Conservation (phyloP, 1,139 yeast species). For the Wickerhamomyces sp. region DNA sequence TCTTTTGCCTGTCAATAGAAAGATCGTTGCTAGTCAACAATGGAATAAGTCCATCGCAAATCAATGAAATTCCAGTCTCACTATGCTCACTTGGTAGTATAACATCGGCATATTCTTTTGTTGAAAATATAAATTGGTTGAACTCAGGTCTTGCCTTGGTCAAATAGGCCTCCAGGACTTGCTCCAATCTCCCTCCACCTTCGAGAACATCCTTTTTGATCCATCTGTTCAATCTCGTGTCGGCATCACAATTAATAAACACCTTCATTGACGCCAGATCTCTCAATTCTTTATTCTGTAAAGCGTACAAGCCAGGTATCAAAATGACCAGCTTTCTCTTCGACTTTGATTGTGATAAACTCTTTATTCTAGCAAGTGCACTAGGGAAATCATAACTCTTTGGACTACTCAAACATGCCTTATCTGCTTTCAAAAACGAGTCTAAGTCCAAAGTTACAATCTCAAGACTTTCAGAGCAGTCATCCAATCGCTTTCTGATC, state of each 20-base stretch:
- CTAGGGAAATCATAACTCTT: conserved; percentile 34
- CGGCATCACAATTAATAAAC: conserved; percentile 84
- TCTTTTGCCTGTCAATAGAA: conserved; percentile 9
- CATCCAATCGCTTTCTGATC: conserved; percentile 20
- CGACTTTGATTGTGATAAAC: conserved; percentile 7
- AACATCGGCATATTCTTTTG: conserved; percentile 77
- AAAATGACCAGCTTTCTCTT: conserved; percentile 35
- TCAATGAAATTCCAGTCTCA: conserved; percentile 53
- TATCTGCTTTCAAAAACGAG: conserved; percentile 4
- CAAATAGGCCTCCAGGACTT: conserved; percentile 56
- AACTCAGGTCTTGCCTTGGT: conserved; percentile 71
- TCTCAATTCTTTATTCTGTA: conserved; percentile 60
- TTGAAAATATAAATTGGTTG: conserved; percentile 67
- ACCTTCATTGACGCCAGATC: conserved; percentile 60
- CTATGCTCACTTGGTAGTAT: conserved; percentile 69
- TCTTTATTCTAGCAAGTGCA: conserved; percentile 25
- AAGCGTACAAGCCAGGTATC: conserved; percentile 77
- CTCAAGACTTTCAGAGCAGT: conserved; percentile 21
- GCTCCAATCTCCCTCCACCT: conserved; percentile 35
- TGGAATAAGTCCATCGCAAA: conserved; percentile 70
- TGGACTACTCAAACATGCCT: conserved; percentile 4
- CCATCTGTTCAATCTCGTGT: conserved; percentile 76
- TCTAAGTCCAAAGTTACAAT: conserved; percentile 44
- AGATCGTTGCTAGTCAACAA: conserved; percentile 25
- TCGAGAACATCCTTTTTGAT: conserved; percentile 43